A percentile compares a stretch with the other conserved stretches of the same genome.
Evolutionary conservation across 2,329 filamentous ascomycete genomes (phyloP).

Genomic region (Colletotrichum tofieldiae): DNA sequence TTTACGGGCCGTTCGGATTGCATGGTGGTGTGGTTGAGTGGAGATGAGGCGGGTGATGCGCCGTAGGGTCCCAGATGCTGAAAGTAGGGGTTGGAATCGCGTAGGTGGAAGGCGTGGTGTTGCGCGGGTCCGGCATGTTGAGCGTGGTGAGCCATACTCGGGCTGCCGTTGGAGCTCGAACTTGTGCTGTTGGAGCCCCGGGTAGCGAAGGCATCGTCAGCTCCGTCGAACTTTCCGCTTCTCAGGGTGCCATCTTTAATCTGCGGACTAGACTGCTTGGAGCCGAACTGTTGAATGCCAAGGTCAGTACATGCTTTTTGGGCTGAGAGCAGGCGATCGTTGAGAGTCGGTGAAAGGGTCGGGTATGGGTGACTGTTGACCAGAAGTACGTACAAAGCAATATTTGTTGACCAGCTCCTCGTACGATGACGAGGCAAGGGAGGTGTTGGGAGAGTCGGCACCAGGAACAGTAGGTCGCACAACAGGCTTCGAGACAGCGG

Average conservation of each 20-base stretch:
- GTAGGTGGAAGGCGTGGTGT: constrained; percentile 58
- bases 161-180: constrained; percentile 57
- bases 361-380: constrained; percentile 50
- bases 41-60: constrained; percentile 54
- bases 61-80: constrained; percentile 49
- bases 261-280: constrained; percentile 69
- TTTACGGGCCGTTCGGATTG: constrained; percentile 49
- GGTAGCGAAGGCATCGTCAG: constrained; percentile 54
- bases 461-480: constrained; percentile 52
- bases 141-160: constrained; percentile 52
- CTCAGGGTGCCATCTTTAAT: constrained; percentile 64
- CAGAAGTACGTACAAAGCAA: constrained; percentile 94
- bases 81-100: constrained; percentile 41
- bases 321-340: constrained; percentile 40
- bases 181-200: constrained; percentile 54
- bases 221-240: constrained; percentile 61
- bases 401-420: constrained; percentile 99
- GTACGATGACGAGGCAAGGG: constrained; percentile 89
- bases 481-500: constrained; percentile 28
- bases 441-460: constrained; percentile 67
- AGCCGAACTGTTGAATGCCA: constrained; percentile 69
- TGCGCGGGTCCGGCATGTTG: constrained; percentile 56
- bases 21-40: constrained; percentile 47
- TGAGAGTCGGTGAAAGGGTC: constrained; percentile 42
- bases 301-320: constrained; percentile 57